Conservation (phyloP, 1,284 basidiomycete genomes). For the Marasmius sp. region DNA sequence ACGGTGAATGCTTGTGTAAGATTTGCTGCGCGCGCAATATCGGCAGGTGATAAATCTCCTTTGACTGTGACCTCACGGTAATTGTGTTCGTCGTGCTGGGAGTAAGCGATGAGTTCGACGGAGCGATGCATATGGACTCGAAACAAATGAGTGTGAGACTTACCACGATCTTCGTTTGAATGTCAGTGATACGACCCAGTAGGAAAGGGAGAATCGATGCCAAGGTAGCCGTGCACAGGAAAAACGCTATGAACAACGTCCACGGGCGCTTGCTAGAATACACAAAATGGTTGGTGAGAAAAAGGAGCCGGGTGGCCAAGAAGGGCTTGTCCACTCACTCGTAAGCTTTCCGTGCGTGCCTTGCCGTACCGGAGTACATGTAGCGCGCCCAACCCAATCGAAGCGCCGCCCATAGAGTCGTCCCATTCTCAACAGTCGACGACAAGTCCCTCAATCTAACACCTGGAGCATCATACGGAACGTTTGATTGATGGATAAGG, state of each 20-base stretch:
- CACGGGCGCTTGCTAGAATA: conserved; percentile 29
- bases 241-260: conserved; percentile 33
- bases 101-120: neutral
- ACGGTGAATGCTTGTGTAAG: neutral
- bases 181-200: conserved; percentile 33
- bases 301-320: neutral
- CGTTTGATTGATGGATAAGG: conserved; percentile 3
- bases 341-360: conserved; percentile 27
- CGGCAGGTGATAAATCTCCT: conserved; percentile 6
- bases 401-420: neutral
- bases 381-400: neutral
- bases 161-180: conserved; percentile 29
- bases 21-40: conserved; percentile 3
- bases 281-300: neutral
- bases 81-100: neutral
- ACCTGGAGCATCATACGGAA: neutral
- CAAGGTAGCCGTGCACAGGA: conserved; percentile 26
- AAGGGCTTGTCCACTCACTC: conserved; percentile 30
- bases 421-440: neutral
- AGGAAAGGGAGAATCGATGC: conserved; percentile 30
- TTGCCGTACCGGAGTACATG: conserved; percentile 22
- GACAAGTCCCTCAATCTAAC: neutral
- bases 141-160: conserved; percentile 1
- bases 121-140: neutral
- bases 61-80: conserved; percentile 7